phyloP scores from a whole-genome alignment of 805 yeast genomes.

The Cyberlindnera petersonii region DNA sequence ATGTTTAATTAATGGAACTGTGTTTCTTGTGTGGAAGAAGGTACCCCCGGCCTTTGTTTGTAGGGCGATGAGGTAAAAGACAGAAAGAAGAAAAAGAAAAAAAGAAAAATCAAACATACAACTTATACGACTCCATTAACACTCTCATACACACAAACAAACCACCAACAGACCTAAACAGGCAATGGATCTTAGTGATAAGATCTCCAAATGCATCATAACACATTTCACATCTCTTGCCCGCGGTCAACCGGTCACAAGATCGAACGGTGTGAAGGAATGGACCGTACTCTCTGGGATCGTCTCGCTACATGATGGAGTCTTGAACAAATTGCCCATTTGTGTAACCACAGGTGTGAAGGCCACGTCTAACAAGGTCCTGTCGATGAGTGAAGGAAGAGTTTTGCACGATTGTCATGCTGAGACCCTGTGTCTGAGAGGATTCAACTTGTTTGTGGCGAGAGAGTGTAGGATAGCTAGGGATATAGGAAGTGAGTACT shows the following conservation, averaged over 20 bases:
- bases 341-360: constrained; percentile 78
- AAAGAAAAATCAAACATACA: no score
- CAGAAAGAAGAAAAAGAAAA: no score
- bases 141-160: no score
- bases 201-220: constrained; percentile 7
- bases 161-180: no score
- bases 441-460: constrained; percentile 46
- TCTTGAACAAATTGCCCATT: constrained; percentile 11
- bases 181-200: no score
- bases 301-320: constrained; percentile 37
- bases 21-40: no score
- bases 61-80: no score
- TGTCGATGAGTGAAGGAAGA: constrained; percentile 48
- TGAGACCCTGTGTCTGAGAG: constrained; percentile 69
- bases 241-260: constrained; percentile 52
- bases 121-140: no score
- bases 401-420: constrained; percentile 90
- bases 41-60: no score
- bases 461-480: constrained; percentile 16
- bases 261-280: constrained; percentile 66
- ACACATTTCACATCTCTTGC: constrained; percentile 6
- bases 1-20: neutral
- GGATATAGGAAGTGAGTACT: constrained; percentile 13
- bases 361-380: constrained; percentile 52
- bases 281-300: constrained; percentile 84